Evolutionary conservation across 139 green algal genomes (phyloP).

Genomic region (Chlorella vulgaris): DNA sequence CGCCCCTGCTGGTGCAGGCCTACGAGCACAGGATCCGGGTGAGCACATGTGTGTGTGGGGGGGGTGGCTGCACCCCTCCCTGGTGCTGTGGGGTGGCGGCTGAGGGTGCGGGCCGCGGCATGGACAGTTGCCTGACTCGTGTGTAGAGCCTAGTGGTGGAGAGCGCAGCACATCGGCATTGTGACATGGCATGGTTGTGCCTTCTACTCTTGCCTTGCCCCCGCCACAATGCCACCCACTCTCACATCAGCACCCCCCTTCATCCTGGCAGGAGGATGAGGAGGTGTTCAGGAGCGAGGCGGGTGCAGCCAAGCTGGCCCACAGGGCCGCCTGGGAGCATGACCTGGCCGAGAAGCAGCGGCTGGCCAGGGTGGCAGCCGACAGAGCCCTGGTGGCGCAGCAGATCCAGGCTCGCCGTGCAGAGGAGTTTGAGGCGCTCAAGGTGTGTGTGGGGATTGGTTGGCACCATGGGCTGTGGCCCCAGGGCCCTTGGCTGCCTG

Average conservation of each 20-base stretch:
- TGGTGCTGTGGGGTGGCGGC: not conserved
- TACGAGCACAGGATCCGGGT: constrained; percentile 44
- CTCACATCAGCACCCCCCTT: not conserved
- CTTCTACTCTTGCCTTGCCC: too few relatives aligned
- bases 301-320: constrained; percentile 43
- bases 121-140: too few relatives aligned
- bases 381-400: constrained; percentile 47
- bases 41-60: not conserved
- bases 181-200: too few relatives aligned
- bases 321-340: constrained; percentile 80
- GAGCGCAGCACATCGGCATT: not conserved
- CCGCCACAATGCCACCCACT: not conserved
- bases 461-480: too few relatives aligned
- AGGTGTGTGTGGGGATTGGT: constrained; percentile 19
- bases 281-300: constrained; percentile 55
- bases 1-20: constrained; percentile 58
- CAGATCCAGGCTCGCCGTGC: constrained; percentile 67
- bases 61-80: too few relatives aligned
- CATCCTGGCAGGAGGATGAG: constrained; percentile 65
- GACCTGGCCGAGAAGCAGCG: constrained; percentile 87
- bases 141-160: too few relatives aligned
- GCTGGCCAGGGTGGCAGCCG: constrained; percentile 53
- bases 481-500: too few relatives aligned
- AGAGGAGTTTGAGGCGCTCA: constrained; percentile 89
- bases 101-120: not conserved